A percentile compares a stretch with the other conserved stretches of the same genome.
These are phyloP conservation scores for Rhizopus delemar DNA, from an alignment of 371 early-diverging fungal species.

Conservation along the genomic window DNA sequence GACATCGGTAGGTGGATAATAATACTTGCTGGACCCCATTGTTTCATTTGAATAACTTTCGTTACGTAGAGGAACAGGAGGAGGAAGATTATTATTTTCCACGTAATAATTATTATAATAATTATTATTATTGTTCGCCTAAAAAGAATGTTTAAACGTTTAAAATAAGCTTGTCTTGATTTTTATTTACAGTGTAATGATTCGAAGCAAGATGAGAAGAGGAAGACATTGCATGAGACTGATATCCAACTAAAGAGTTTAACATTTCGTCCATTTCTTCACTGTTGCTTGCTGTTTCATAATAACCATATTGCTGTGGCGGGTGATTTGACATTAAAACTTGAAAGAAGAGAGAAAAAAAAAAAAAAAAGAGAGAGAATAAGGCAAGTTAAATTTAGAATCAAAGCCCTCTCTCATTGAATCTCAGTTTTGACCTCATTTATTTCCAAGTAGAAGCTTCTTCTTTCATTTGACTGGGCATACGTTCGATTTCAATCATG, in stretches of 20 bases:
- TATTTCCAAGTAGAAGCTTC: no score
- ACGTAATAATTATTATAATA: slow-evolving; percentile 7
- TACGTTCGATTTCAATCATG: no score
- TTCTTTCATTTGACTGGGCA: no score
- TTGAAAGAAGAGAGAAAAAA: slow-evolving; percentile 1
- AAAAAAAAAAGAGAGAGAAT: slow-evolving; percentile 7
- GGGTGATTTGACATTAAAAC: slow-evolving; percentile 17
- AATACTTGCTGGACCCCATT: slow-evolving; percentile 15
- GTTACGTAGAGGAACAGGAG: slow-evolving; percentile 15
- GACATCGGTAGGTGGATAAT: slow-evolving; percentile 14
- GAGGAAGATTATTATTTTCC: slow-evolving; percentile 8
- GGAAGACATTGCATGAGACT: slow-evolving; percentile 9
- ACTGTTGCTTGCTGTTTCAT: slow-evolving; percentile 4
- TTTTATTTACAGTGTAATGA: neutral
- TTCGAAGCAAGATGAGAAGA: slow-evolving; percentile 3
- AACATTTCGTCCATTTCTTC: slow-evolving; percentile 25
- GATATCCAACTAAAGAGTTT: slow-evolving; percentile 21
- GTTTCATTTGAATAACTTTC: slow-evolving; percentile 5
- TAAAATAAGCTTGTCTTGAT: neutral
- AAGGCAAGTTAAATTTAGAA: neutral
- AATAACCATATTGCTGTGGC: slow-evolving; percentile 13
- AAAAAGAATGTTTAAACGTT: neutral
- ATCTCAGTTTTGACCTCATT: no score
- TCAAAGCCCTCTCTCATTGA: neutral
- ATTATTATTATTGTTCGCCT: slow-evolving; percentile 1